These are phyloP conservation scores for Thalassiosira ordinaria DNA, from an alignment of 352 stramenopile genomes.

Conservation along the genomic window DNA sequence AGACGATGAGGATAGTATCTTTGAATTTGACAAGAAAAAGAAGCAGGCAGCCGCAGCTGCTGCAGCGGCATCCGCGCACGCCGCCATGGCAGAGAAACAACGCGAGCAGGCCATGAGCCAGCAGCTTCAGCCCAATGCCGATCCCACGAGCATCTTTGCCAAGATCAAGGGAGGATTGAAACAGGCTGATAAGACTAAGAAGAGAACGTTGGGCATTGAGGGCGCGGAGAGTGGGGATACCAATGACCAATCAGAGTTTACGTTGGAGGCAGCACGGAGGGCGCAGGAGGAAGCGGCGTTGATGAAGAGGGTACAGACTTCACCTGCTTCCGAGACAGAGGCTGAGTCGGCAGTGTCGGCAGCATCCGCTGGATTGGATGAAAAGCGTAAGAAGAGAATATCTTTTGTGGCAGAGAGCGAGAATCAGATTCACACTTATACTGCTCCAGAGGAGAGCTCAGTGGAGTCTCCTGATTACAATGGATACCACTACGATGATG, in stretches of 20 bases:
- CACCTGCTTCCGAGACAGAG: conserved; percentile 11
- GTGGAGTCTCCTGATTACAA: neutral
- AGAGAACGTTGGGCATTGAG: conserved; percentile 11
- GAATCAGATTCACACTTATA: conserved; percentile 50
- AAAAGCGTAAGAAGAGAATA: neutral
- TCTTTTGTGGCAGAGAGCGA: conserved; percentile 7
- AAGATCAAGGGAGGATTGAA: conserved; percentile 47
- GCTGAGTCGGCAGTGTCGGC: neutral
- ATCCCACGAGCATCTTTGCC: conserved; percentile 45
- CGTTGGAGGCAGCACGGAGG: neutral
- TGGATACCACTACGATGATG: neutral
- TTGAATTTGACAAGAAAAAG: conserved; percentile 38
- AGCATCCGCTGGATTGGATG: neutral
- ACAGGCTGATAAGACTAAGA: conserved; percentile 46
- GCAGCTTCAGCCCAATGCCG: neutral
- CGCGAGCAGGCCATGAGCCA: neutral
- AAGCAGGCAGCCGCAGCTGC: neutral
- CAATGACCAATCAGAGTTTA: conserved; percentile 5
- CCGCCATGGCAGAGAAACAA: neutral
- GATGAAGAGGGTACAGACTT: conserved; percentile 17
- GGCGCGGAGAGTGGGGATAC: conserved; percentile 16
- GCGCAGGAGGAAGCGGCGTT: conserved; percentile 10
- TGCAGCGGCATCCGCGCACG: neutral
- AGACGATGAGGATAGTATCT: conserved; percentile 51
- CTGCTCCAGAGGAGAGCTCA: neutral